These are phyloP conservation scores for Pisolithus microcarpus DNA, from an alignment of 768 basidiomycete genomes.

Conservation along the genomic window DNA sequence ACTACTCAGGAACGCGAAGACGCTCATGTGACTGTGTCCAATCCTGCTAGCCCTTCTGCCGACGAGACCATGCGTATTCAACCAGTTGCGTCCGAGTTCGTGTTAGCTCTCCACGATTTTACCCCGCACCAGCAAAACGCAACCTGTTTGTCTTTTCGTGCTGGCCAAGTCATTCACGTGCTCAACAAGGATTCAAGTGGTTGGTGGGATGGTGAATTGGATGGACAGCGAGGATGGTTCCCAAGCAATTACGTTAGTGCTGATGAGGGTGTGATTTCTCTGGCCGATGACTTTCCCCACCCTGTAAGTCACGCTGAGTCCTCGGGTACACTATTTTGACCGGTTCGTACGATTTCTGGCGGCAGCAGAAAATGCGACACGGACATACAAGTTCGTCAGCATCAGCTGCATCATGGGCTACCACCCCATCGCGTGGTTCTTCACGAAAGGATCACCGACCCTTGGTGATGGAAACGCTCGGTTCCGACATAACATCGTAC, in stretches of 20 bases:
- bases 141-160: conserved; percentile 82
- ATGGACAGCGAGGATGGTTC: conserved; percentile 91
- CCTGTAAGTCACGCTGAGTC: conserved; percentile 27
- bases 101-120: conserved; percentile 92
- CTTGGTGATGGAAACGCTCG: conserved; percentile 39
- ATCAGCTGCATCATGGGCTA: conserved; percentile 51
- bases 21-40: conserved; percentile 17
- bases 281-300: conserved; percentile 48
- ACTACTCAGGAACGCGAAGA: conserved; percentile 25
- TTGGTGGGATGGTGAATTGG: conserved; percentile 98
- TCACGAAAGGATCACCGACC: conserved; percentile 37
- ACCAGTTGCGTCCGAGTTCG: conserved; percentile 52
- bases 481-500: conserved; percentile 50
- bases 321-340: not conserved
- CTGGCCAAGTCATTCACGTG: conserved; percentile 90
- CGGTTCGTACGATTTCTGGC: conserved; percentile 8
- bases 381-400: conserved; percentile 43
- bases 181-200: conserved; percentile 80
- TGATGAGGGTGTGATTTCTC: conserved; percentile 43
- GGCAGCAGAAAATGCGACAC: conserved; percentile 37
- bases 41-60: conserved; percentile 35
- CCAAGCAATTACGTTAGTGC: conserved; percentile 91
- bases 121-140: conserved; percentile 59
- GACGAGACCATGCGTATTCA: conserved; percentile 44
- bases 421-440: conserved; percentile 33